Base-by-base conservation (phyloP, 257 asterid species). In the Lavandula angustifolia region DNA sequence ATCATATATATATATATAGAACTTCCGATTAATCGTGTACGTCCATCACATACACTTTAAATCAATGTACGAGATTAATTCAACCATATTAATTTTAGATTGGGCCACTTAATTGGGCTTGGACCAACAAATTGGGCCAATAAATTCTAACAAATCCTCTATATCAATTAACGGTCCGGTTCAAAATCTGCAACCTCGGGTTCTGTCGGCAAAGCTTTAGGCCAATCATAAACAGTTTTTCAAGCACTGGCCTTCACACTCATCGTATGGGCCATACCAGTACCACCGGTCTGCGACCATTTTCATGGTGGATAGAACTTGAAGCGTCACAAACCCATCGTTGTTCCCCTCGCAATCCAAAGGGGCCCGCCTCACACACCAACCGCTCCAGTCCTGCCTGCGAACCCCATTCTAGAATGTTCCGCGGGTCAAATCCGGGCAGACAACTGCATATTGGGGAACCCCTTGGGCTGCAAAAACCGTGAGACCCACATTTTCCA, bases 331-430 rank as follows among this genome's bases (percentile, higher is more conserved):
- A 31, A 64, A 64, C 16, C 84, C 81, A 47, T 86, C 92, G 33
- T 68, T 73, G 17, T 67, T n/a, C n/a, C n/a, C n/a, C n/a, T n/a
- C 53, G 40, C 92, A 87, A 16, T 66, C 44, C 72, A 87, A 66
- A 31, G 54, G 43, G 9, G 16, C 43, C 59, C 42, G 75, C 56
- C 87, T 82, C 10, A n/a, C 58, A 50, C 95, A 87, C 32, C 92
- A 89, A 3, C 77, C 31, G 11, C 63, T 75, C 87, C 84, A 84
- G 59, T 2, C 79, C 82, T n/a, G n/a, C n/a, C n/a, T n/a, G n/a
- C 1, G 72, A 57, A 6, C n/a, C 33, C 92, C 89, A 84, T 54
- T 87, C 78, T 56, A 27, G 60, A 33, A 9, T n/a, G 50, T 72
- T 44, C 55, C 10, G 61, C 5, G 87, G 86, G 14, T 49, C 55